Conservation (phyloP, 306 rosid species). For the Astragalus glycyphyllos region DNA sequence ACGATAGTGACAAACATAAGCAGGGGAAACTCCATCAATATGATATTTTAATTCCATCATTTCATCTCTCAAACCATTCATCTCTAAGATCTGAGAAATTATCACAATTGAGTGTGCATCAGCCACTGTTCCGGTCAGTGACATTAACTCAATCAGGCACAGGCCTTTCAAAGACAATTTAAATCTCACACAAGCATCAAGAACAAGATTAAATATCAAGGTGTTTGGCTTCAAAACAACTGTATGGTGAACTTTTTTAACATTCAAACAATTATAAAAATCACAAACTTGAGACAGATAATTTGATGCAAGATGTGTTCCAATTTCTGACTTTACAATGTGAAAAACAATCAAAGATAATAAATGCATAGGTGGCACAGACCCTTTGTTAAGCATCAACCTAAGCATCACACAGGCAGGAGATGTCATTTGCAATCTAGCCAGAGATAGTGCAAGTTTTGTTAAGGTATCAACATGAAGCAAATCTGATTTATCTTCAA, state of each 20-base stretch:
- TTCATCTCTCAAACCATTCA: slow-evolving; percentile 83
- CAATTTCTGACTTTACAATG: slow-evolving; percentile 72
- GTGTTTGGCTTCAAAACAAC: slow-evolving; percentile 58
- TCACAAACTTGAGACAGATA: slow-evolving; percentile 67
- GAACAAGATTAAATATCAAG: slow-evolving; percentile 75
- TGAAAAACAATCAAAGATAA: slow-evolving; percentile 67
- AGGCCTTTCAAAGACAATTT: slow-evolving; percentile 68
- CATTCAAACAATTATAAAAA: slow-evolving; percentile 47
- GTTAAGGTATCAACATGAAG: slow-evolving; percentile 62
- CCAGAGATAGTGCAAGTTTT: slow-evolving; percentile 69
- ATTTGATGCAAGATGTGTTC: slow-evolving; percentile 69
- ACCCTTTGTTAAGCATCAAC: slow-evolving; percentile 57
- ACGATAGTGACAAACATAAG: slow-evolving; percentile 58
- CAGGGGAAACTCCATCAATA: slow-evolving; percentile 58
- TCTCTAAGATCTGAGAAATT: slow-evolving; percentile 70
- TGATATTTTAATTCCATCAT: slow-evolving; percentile 60
- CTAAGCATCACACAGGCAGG: slow-evolving; percentile 61
- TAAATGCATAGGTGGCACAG: slow-evolving; percentile 60
- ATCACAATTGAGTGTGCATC: slow-evolving; percentile 73
- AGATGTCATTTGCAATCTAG: slow-evolving; percentile 69
- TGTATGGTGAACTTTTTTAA: slow-evolving; percentile 45
- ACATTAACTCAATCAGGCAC: slow-evolving; percentile 64
- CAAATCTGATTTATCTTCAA: slow-evolving; percentile 55
- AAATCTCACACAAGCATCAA: slow-evolving; percentile 82
- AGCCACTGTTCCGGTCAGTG: slow-evolving; percentile 58